Conservation (phyloP, 257 asterid species). For the Mitragyna speciosa region DNA sequence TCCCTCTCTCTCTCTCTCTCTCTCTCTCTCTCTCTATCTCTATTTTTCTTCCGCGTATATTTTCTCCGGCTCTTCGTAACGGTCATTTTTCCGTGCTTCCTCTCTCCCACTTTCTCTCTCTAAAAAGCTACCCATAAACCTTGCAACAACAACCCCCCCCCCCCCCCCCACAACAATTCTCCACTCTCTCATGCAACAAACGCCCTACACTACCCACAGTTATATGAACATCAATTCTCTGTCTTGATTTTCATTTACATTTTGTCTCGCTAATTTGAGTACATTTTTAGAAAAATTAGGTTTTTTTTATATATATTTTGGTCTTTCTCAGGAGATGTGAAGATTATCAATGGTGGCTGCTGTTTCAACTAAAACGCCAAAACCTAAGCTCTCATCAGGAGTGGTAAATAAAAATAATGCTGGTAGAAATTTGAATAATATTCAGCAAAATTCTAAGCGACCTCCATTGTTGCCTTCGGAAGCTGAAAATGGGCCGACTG, state of each 20-base stretch:
- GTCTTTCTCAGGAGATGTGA: constrained; percentile 44
- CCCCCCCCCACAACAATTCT: constrained; percentile 21
- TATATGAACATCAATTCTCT: constrained; percentile 7
- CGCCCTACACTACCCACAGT: neutral
- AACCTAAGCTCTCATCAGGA: constrained; percentile 46
- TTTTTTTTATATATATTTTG: constrained; percentile 20
- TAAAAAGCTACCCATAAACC: constrained; percentile 24
- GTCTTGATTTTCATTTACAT: neutral
- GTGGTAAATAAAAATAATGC: constrained; percentile 5
- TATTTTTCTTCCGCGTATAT: constrained; percentile 22
- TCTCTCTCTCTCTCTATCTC: too few species aligned
- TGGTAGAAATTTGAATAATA: constrained; percentile 14
- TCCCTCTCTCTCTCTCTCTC: constrained; percentile 17
- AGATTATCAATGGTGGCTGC: constrained; percentile 61
- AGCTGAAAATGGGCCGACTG: constrained; percentile 46
- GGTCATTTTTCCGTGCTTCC: constrained; percentile 38
- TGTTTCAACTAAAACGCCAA: constrained; percentile 44
- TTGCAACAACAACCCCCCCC: too few species aligned
- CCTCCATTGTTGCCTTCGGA: constrained; percentile 68
- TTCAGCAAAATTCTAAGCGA: constrained; percentile 40
- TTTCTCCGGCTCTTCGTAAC: constrained; percentile 42
- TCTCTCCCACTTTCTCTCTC: constrained; percentile 32
- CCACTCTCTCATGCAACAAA: constrained; percentile 8
- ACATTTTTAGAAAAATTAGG: constrained; percentile 22
- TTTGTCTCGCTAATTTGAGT: constrained; percentile 23